A percentile compares a stretch with the other conserved stretches of the same genome.
Evolutionary conservation across 164 flowering plant species (phyloP).

Genomic region (Vitis rotundifolia): DNA sequence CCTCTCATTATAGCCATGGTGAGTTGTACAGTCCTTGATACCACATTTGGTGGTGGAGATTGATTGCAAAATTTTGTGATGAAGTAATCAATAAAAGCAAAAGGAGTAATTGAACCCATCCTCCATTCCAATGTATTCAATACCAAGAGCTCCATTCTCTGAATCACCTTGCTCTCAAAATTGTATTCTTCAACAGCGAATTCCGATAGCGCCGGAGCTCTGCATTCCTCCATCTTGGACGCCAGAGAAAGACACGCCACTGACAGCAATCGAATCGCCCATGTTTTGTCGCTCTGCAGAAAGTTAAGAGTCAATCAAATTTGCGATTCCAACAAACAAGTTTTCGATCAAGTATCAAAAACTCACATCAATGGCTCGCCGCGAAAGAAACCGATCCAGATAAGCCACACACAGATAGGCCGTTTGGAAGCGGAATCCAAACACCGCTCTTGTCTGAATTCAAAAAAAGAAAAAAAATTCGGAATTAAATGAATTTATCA

Average conservation of each 20-base stretch:
- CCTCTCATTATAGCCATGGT: constrained; percentile 50
- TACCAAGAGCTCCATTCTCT: constrained; percentile 71
- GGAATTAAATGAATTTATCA: background rate
- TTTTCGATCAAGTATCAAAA: background rate
- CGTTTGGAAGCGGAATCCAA: constrained; percentile 35
- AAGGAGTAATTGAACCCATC: constrained; percentile 63
- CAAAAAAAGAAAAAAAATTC: background rate
- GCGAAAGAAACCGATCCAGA: constrained; percentile 37
- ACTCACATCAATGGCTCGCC: constrained; percentile 26
- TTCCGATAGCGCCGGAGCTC: constrained; percentile 44
- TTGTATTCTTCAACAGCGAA: constrained; percentile 34
- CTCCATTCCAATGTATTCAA: constrained; percentile 72
- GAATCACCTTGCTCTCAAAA: constrained; percentile 48
- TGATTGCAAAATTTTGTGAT: constrained; percentile 36
- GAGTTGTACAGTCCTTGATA: constrained; percentile 32
- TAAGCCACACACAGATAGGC: constrained; percentile 35
- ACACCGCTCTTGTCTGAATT: constrained; percentile 26
- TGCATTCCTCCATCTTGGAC: constrained; percentile 75
- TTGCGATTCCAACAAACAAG: background rate
- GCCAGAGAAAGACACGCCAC: constrained; percentile 48
- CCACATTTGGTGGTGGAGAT: constrained; percentile 12
- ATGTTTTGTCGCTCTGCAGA: constrained; percentile 23
- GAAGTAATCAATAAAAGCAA: constrained; percentile 54
- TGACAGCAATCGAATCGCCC: constrained; percentile 33
- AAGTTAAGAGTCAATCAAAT: background rate